These are phyloP conservation scores for Candida argentea DNA, from an alignment of 805 yeast species.

Conservation along the genomic window DNA sequence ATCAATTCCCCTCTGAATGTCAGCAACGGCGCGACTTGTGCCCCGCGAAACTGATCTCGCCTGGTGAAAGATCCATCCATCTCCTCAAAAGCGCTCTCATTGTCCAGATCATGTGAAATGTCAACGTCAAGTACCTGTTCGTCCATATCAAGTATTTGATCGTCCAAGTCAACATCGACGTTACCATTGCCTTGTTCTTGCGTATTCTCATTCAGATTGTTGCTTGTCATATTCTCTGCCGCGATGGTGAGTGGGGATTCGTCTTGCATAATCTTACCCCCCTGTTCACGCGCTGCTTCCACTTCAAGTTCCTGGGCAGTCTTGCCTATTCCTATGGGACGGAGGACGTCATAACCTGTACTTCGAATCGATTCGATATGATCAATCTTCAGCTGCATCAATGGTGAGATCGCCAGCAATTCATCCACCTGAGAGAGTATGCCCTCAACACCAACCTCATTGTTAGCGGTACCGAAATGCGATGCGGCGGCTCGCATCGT, in stretches of 20 bases:
- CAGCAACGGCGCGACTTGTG: not conserved
- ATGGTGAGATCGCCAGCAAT: conserved; percentile 8
- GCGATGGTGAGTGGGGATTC: conserved; percentile 2
- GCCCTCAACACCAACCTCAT: conserved; percentile 1
- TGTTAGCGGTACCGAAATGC: conserved; percentile 5
- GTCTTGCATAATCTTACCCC: conserved; percentile 6
- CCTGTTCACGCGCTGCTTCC: conserved; percentile 9
- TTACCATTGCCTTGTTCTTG: conserved; percentile 3
- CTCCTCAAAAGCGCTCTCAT: conserved; percentile 1
- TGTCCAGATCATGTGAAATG: conserved; percentile 6
- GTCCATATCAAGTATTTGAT: conserved; percentile 33
- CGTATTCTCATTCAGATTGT: conserved; percentile 16
- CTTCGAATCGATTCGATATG: conserved; percentile 18
- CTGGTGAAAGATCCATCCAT: too few species aligned
- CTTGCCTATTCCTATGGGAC: conserved; percentile 29
- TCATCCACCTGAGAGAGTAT: not conserved
- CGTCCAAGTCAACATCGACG: conserved; percentile 33
- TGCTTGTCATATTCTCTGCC: conserved; percentile 11
- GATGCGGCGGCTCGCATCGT: conserved; percentile 9
- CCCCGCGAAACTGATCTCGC: too few species aligned
- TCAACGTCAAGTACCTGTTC: conserved; percentile 15
- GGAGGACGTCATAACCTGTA: conserved; percentile 23
- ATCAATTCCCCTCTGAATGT: conserved; percentile 6
- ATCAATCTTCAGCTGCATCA: conserved; percentile 11
- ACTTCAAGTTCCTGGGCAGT: conserved; percentile 31